Conservation (phyloP, 108 stramenopile species). For the Thalassiosira profunda region DNA sequence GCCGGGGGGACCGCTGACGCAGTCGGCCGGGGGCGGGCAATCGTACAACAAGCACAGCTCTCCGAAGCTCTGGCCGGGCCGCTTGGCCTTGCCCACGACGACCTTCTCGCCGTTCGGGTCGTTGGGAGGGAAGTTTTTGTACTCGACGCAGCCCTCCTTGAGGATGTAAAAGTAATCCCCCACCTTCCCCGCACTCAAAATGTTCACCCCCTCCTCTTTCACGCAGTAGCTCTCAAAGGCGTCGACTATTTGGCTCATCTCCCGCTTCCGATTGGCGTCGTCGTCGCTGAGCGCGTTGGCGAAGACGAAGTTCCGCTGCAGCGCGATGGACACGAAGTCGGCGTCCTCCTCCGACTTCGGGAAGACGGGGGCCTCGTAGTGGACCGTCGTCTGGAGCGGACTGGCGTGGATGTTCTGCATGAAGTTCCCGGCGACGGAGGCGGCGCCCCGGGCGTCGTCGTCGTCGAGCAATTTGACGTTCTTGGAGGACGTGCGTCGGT, state of each 20-base stretch:
- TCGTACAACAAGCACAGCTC: conserved; percentile 83
- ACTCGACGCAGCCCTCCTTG: conserved; percentile 45
- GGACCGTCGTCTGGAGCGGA: conserved; percentile 5
- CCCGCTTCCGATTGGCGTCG: conserved; percentile 13
- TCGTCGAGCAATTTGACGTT: too few relatives aligned
- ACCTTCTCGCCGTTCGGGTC: neutral
- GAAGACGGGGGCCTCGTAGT: conserved; percentile 22
- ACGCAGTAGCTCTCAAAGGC: conserved; percentile 43
- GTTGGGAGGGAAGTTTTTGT: conserved; percentile 41
- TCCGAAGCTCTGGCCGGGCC: conserved; percentile 66
- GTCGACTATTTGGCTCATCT: conserved; percentile 41
- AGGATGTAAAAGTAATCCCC: conserved; percentile 85
- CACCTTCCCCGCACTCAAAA: conserved; percentile 27
- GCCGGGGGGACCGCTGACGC: conserved; percentile 16
- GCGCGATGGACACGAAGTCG: conserved; percentile 30
- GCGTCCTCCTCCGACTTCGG: conserved; percentile 33
- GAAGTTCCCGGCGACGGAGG: conserved; percentile 10
- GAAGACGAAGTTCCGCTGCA: conserved; percentile 56
- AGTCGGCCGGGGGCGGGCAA: conserved; percentile 76
- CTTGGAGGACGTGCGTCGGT: too few relatives aligned
- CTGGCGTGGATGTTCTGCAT: conserved; percentile 32
- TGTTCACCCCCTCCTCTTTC: neutral
- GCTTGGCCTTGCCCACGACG: conserved; percentile 20
- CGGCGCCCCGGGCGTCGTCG: neutral
- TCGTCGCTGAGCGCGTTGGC: conserved; percentile 44